Conservation (phyloP, 2,329 filamentous ascomycete species). For the Colletotrichum echinochloae region DNA sequence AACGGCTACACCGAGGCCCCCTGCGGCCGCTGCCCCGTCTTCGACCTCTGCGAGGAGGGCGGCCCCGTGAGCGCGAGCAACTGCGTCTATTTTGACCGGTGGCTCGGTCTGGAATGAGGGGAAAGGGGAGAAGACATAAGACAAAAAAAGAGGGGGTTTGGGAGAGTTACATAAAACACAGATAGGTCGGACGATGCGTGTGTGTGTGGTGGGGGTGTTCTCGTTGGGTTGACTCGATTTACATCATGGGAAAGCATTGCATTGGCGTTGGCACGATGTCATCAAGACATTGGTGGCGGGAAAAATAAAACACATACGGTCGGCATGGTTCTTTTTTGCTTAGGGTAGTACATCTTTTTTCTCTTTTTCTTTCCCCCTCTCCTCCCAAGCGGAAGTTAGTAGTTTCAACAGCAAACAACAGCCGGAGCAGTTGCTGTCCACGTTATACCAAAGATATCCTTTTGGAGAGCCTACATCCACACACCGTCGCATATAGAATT, state of each 20-base stretch:
- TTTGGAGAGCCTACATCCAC: too few species aligned
- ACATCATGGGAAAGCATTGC: constrained; percentile 38
- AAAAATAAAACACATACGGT: constrained; percentile 4
- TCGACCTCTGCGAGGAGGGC: constrained; percentile 90
- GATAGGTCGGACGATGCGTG: background rate
- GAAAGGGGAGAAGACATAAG: background rate
- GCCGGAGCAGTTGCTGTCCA: background rate
- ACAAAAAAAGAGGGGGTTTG: background rate
- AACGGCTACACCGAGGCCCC: constrained; percentile 90
- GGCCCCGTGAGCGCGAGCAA: constrained; percentile 90
- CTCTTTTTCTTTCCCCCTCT: too few species aligned
- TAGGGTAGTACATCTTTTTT: constrained; percentile 15
- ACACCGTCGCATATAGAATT: too few species aligned
- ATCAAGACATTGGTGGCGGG: constrained; percentile 10
- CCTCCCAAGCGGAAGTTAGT: constrained; percentile 20
- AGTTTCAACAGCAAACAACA: constrained; percentile 1
- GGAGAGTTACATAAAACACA: background rate
- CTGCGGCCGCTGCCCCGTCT: constrained; percentile 92
- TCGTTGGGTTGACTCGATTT: constrained; percentile 17
- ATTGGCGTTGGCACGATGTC: constrained; percentile 38
- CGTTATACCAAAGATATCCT: constrained; percentile 24
- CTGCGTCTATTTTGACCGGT: constrained; percentile 91
- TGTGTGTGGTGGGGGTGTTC: background rate
- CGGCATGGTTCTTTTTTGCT: constrained; percentile 24
- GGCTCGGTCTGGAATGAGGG: constrained; percentile 67